Percentiles rank a stretch among this genome's conserved stretches.
phyloP scores from a whole-genome alignment of 768 basidiomycete genomes.

The Tylopilus vinaceipallidus region DNA sequence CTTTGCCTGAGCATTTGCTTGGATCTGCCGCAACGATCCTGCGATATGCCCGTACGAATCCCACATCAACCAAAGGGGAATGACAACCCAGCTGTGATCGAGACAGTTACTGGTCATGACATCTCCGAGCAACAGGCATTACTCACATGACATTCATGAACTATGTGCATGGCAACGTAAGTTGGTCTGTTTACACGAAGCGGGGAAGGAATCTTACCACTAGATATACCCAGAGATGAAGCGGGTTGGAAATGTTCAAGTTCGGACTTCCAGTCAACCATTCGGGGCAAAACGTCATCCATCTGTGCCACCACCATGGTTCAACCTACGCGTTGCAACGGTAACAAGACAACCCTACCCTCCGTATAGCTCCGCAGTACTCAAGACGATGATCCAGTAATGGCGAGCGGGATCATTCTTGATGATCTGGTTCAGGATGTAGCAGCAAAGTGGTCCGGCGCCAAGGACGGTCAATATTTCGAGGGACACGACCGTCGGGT shows the following conservation, averaged over 20 bases:
- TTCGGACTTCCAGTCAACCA: conserved; percentile 77
- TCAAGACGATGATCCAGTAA: conserved; percentile 73
- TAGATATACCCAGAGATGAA: conserved; percentile 81
- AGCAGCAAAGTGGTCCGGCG: conserved; percentile 72
- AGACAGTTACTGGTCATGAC: neutral
- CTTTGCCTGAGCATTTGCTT: conserved; percentile 36
- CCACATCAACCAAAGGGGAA: conserved; percentile 74
- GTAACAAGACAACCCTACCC: conserved; percentile 44
- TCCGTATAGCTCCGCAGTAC: conserved; percentile 77
- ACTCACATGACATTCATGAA: conserved; percentile 80
- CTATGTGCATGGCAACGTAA: conserved; percentile 33
- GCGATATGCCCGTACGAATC: conserved; percentile 77
- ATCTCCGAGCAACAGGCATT: neutral
- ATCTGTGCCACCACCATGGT: conserved; percentile 45
- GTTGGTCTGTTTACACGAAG: neutral
- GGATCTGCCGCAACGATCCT: conserved; percentile 47
- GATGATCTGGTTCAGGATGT: conserved; percentile 64
- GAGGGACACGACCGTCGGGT: conserved; percentile 78
- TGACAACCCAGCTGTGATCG: conserved; percentile 66
- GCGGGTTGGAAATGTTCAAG: conserved; percentile 64
- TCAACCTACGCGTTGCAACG: no score
- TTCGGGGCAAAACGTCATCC: conserved; percentile 90
- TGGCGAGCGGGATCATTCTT: conserved; percentile 58
- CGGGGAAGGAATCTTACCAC: conserved; percentile 46
- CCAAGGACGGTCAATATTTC: conserved; percentile 79